Evolutionary conservation across 2,329 filamentous ascomycete genomes (phyloP).

Genomic region (Neopestalotiopsis sp.): DNA sequence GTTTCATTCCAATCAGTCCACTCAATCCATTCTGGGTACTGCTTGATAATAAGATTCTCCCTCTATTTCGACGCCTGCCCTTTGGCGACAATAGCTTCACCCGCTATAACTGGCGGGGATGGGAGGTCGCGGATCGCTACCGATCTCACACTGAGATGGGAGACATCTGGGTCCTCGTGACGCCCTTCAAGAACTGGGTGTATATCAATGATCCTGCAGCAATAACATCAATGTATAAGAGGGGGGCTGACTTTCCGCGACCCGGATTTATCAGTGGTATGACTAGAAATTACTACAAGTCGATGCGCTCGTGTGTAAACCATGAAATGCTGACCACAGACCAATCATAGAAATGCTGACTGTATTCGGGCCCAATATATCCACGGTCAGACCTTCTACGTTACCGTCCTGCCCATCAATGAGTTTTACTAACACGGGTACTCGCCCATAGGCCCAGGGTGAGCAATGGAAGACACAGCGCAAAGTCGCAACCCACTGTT

Average conservation of each 20-base stretch:
- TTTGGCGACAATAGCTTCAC: conserved; percentile 4
- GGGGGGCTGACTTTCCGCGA: conserved; percentile 10
- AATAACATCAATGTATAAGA: background rate
- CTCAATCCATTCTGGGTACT: conserved; percentile 8
- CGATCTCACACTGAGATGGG: conserved; percentile 13
- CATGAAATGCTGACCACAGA: background rate
- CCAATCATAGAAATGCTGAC: conserved; percentile 19
- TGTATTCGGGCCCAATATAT: conserved; percentile 27
- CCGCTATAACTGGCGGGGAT: conserved; percentile 11
- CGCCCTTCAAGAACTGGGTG: background rate
- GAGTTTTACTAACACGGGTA: background rate
- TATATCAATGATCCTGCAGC: conserved; percentile 8
- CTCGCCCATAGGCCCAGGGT: conserved; percentile 19
- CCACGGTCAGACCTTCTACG: conserved; percentile 16
- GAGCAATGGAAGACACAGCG: conserved; percentile 29
- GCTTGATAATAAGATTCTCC: background rate
- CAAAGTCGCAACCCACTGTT: conserved; percentile 30
- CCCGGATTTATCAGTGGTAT: background rate
- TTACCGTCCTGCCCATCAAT: background rate
- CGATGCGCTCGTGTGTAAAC: background rate
- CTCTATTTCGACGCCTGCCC: background rate
- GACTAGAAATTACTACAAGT: fast-evolving
- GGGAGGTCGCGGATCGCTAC: background rate
- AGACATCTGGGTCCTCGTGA: conserved; percentile 9
- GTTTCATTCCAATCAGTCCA: background rate